A percentile compares a stretch with the other conserved stretches of the same genome.
Evolutionary conservation across 2,329 filamentous ascomycete genomes (phyloP).

Genomic region (Fusarium lateritium): DNA sequence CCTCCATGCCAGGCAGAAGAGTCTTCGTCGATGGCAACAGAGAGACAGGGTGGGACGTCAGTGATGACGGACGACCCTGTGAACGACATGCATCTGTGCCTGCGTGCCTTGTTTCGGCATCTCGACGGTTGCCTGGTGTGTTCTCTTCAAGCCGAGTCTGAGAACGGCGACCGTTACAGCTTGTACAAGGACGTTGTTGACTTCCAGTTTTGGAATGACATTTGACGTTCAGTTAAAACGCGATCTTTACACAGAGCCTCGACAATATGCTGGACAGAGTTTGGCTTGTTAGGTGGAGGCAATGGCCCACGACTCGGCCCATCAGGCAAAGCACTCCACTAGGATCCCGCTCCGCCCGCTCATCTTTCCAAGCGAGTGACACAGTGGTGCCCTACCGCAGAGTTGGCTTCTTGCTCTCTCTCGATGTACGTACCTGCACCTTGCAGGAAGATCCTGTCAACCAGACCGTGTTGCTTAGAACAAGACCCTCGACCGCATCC

Average conservation of each 20-base stretch:
- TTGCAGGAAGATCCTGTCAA: conserved; percentile 41
- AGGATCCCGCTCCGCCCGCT: conserved; percentile 30
- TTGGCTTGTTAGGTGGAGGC: conserved; percentile 27
- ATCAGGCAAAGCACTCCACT: conserved; percentile 28
- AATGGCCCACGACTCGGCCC: conserved; percentile 38
- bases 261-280: conserved; percentile 15
- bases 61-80: conserved; percentile 38
- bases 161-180: conserved; percentile 34
- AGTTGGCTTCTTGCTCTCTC: conserved; percentile 17
- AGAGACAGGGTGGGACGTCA: conserved; percentile 39
- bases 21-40: conserved; percentile 19
- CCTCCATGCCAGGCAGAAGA: conserved; percentile 36
- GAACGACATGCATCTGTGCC: conserved; percentile 30
- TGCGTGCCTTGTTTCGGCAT: conserved; percentile 39
- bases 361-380: conserved; percentile 41
- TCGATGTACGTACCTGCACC: conserved; percentile 11
- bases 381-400: conserved; percentile 41
- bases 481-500: conserved; percentile 33
- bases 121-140: conserved; percentile 27
- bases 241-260: conserved; percentile 23
- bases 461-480: conserved; percentile 20
- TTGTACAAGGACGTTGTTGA: conserved; percentile 33
- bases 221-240: conserved; percentile 23
- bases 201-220: conserved; percentile 36
- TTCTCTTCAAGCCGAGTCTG: conserved; percentile 28